phyloP scores from a whole-genome alignment of 75 land plant species.

The Adiantum capillusveneris region DNA sequence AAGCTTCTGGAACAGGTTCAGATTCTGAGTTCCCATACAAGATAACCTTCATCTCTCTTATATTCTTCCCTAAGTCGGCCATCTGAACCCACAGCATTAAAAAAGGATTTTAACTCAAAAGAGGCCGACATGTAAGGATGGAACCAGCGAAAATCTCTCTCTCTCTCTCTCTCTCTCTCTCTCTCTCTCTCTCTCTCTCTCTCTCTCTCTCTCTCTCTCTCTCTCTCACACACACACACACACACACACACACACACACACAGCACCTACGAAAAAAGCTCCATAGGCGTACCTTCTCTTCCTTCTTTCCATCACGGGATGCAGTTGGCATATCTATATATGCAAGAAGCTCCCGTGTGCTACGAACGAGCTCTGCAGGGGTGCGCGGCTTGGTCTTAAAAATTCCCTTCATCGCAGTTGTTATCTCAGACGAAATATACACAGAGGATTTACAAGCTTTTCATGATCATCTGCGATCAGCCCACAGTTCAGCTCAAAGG shows the following conservation, averaged over 20 bases:
- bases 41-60: constrained; percentile 70
- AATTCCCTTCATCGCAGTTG: constrained; percentile 65
- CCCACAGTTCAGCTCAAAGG: no score
- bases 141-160: no score
- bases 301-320: constrained; percentile 55
- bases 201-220: no score
- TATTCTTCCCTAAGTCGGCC: constrained; percentile 64
- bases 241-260: neutral
- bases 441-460: no score
- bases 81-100: constrained; percentile 31
- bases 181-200: no score
- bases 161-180: no score
- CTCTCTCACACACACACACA: neutral
- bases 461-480: no score
- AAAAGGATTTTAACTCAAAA: no score
- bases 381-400: constrained; percentile 91
- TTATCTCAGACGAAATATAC: no score
- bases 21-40: constrained; percentile 84
- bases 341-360: constrained; percentile 72
- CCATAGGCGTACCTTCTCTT: constrained; percentile 63
- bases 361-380: constrained; percentile 73
- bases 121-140: no score
- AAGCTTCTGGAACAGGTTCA: constrained; percentile 88
- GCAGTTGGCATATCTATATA: constrained; percentile 21
- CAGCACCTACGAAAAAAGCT: neutral